Evolutionary conservation across 371 early-diverging fungal species (phyloP).

Genomic region (Blastocladiella emersonii): DNA sequence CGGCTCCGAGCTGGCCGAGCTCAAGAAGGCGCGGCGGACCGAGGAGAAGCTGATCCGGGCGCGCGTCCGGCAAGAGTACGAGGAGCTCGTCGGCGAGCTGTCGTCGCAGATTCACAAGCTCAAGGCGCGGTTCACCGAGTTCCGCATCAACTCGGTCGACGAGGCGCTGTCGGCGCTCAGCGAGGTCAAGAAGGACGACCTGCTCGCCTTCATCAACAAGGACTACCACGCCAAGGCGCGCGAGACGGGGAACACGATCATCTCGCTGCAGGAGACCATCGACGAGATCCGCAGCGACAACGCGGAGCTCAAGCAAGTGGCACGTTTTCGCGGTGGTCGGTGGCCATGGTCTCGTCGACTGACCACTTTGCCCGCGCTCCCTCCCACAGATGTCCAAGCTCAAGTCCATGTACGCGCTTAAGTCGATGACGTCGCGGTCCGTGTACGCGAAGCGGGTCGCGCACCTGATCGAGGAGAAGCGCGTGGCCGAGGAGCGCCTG

Average conservation of each 20-base stretch:
- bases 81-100: conserved; percentile 33
- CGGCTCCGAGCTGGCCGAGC: conserved; percentile 27
- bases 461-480: conserved; percentile 26
- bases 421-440: conserved; percentile 27
- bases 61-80: conserved; percentile 33
- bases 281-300: conserved; percentile 23
- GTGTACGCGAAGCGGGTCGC: conserved; percentile 26
- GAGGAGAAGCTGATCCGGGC: conserved; percentile 30
- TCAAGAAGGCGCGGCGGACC: conserved; percentile 22
- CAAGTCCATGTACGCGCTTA: conserved; percentile 32
- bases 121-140: conserved; percentile 32
- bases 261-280: conserved; percentile 26
- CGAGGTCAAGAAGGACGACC: conserved; percentile 37
- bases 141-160: conserved; percentile 29
- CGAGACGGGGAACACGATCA: conserved; percentile 16
- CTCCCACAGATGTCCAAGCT: conserved; percentile 25
- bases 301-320: conserved; percentile 35
- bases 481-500: conserved; percentile 34
- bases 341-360: background rate
- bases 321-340: conserved; percentile 7
- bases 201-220: conserved; percentile 18
- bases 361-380: no score
- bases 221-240: conserved; percentile 21
- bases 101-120: conserved; percentile 31
- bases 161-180: conserved; percentile 22